phyloP scores from a whole-genome alignment of 2,329 filamentous ascomycete genomes.

The Hypoxylon sp. region DNA sequence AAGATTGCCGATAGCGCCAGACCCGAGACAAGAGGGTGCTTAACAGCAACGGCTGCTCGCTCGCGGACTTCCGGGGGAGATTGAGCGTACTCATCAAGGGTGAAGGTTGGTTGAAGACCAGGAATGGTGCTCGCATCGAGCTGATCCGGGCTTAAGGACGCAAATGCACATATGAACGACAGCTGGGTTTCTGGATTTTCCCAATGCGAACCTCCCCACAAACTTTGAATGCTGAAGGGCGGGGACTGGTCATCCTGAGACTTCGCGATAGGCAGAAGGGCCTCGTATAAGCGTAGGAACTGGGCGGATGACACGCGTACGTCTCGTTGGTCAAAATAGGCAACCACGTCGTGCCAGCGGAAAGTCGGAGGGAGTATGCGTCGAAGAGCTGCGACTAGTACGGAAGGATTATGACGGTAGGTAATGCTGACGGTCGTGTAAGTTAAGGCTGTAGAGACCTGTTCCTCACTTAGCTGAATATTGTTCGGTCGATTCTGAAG shows the following conservation, averaged over 20 bases:
- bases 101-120: conserved; percentile 83
- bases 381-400: conserved; percentile 74
- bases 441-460: conserved; percentile 85
- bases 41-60: conserved; percentile 74
- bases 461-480: conserved; percentile 81
- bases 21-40: conserved; percentile 89
- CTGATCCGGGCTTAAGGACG: conserved; percentile 80
- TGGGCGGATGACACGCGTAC: conserved; percentile 83
- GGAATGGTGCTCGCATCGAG: conserved; percentile 90
- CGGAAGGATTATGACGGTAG: conserved; percentile 65
- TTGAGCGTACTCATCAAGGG: conserved; percentile 68
- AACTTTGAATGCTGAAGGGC: conserved; percentile 83
- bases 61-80: conserved; percentile 66
- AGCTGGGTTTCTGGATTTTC: conserved; percentile 88
- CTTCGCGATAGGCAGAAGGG: conserved; percentile 78
- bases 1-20: conserved; percentile 83
- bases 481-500: conserved; percentile 68
- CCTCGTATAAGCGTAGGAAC: conserved; percentile 85
- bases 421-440: conserved; percentile 73
- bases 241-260: conserved; percentile 66
- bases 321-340: conserved; percentile 84
- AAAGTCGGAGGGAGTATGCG: conserved; percentile 75
- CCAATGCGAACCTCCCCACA: conserved; percentile 91
- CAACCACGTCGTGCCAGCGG: conserved; percentile 79
- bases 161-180: conserved; percentile 92